Conservation (phyloP, 2,329 filamentous ascomycete species). For the Orbilia brochopaga region DNA sequence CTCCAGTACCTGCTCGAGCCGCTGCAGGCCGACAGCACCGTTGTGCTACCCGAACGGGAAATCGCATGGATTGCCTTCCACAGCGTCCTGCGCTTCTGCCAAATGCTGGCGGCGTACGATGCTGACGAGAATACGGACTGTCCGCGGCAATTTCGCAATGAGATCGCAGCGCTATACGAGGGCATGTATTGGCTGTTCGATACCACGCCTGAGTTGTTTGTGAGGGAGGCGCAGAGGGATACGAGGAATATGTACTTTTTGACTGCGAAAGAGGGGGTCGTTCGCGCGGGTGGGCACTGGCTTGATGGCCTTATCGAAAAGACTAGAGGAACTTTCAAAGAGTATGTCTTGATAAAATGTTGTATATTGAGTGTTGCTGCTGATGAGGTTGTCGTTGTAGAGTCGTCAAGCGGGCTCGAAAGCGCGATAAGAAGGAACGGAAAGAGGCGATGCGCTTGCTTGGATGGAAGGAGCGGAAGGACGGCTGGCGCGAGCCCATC, state of each 20-base stretch:
- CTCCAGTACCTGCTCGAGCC: neutral
- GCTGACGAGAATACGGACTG: neutral
- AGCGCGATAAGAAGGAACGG: neutral
- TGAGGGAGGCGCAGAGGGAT: too few species aligned
- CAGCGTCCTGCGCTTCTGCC: neutral
- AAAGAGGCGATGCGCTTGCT: too few species aligned
- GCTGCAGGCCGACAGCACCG: neutral
- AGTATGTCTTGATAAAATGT: neutral
- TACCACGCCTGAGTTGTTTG: too few species aligned
- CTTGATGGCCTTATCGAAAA: neutral
- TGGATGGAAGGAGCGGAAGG: too few species aligned
- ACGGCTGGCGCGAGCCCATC: too few species aligned
- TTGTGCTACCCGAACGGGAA: neutral
- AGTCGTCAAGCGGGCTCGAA: neutral
- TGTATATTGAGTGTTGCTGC: neutral
- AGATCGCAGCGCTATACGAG: too few species aligned
- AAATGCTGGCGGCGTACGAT: neutral
- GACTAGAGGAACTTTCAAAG: slow-evolving; percentile 2
- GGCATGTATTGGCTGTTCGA: too few species aligned
- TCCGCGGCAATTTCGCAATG: neutral
- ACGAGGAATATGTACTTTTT: neutral
- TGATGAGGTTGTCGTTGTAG: neutral
- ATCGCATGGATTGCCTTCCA: neutral
- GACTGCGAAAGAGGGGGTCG: neutral
- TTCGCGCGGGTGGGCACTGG: neutral